Percentiles rank a stretch among this genome's conserved stretches.
Conservation (phyloP, 2,329 filamentous ascomycete species). For the Geosmithia morbida region DNA sequence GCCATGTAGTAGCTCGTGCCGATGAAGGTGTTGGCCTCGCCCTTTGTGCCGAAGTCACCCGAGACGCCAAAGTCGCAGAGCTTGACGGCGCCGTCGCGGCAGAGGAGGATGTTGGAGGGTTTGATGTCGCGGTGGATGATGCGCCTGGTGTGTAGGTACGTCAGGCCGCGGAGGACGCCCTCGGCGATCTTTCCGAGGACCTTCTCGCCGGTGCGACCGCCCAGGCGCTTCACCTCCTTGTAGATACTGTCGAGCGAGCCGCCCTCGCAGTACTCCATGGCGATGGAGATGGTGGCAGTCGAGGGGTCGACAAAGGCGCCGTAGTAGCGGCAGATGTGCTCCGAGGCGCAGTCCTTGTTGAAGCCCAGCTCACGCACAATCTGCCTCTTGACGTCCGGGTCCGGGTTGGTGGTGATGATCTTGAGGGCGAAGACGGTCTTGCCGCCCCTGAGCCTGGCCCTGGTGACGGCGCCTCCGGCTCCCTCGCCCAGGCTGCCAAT, state of each 20-base stretch:
- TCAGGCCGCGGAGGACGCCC: slow-evolving; percentile 83
- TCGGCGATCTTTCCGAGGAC: slow-evolving; percentile 94
- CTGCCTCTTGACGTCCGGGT: slow-evolving; percentile 96
- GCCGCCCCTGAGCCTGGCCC: slow-evolving; percentile 75
- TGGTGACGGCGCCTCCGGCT: slow-evolving; percentile 87
- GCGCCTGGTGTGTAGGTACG: slow-evolving; percentile 87
- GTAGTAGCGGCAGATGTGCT: slow-evolving; percentile 95
- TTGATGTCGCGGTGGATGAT: slow-evolving; percentile 99
- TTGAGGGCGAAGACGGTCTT: slow-evolving; percentile 88
- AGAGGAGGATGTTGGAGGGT: slow-evolving; percentile 90
- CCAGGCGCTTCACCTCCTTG: slow-evolving; percentile 89
- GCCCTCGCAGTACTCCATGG: slow-evolving; percentile 98
- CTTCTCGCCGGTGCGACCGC: slow-evolving; percentile 90
- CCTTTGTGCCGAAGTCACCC: slow-evolving; percentile 95
- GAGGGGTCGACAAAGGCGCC: slow-evolving; percentile 92
- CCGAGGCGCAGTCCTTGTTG: slow-evolving; percentile 93
- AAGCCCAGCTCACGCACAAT: slow-evolving; percentile 93
- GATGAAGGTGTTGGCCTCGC: slow-evolving; percentile 97
- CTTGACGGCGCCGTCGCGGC: slow-evolving; percentile 86
- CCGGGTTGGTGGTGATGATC: slow-evolving; percentile 97
- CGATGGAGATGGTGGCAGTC: slow-evolving; percentile 94
- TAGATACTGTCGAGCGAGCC: slow-evolving; percentile 95
- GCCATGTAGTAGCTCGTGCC: slow-evolving; percentile 99
- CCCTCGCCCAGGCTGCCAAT: slow-evolving; percentile 85
- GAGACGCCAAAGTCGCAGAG: slow-evolving; percentile 97